Conservation (phyloP, 306 rosid genomes). For the Lathyrus tuberosus region DNA sequence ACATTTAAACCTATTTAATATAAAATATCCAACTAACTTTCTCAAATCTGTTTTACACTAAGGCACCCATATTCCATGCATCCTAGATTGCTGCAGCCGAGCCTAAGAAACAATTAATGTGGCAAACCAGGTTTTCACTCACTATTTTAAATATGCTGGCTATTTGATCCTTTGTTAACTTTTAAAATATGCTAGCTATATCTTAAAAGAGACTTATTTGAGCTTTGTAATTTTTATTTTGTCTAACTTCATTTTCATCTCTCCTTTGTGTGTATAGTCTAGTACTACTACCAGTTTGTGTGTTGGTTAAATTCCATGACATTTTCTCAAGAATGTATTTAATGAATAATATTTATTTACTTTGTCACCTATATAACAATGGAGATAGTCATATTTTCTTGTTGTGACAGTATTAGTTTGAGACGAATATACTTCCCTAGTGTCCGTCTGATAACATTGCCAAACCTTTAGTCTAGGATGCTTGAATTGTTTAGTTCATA, state of each 20-base stretch:
- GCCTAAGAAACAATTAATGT: conserved; percentile 12
- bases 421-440: conserved; percentile 8
- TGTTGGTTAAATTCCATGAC: neutral
- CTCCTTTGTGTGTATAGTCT: conserved; percentile 9
- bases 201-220: conserved; percentile 16
- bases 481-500: conserved; percentile 27
- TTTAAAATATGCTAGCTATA: neutral
- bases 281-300: neutral
- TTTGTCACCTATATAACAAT: neutral
- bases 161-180: conserved; percentile 7
- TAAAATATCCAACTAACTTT: too few relatives aligned
- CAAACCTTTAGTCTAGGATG: conserved; percentile 1
- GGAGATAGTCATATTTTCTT: neutral
- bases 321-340: conserved; percentile 7
- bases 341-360: conserved; percentile 10
- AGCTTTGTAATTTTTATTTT: conserved; percentile 26
- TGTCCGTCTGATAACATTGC: neutral
- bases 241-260: neutral
- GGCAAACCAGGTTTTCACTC: conserved; percentile 5
- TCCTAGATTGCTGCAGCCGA: too few relatives aligned
- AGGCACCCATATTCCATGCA: too few relatives aligned
- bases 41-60: too few relatives aligned
- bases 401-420: conserved; percentile 21
- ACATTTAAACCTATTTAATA: too few relatives aligned
- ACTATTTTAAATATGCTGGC: neutral